These are phyloP conservation scores for Mrakia blollopis DNA, from an alignment of 768 basidiomycete species.

Conservation along the genomic window DNA sequence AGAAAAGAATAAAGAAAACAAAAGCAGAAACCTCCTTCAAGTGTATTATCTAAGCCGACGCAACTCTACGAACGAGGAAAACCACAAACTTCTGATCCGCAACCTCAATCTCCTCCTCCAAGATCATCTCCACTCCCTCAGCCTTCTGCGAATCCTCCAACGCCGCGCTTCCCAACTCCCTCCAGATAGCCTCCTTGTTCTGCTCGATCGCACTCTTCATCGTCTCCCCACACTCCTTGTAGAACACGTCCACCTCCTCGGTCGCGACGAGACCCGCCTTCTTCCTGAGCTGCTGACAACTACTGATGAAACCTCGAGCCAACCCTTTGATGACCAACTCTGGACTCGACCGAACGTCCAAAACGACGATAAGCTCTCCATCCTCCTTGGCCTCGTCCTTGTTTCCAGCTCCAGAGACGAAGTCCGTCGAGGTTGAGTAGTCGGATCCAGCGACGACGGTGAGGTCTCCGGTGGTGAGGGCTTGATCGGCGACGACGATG, in stretches of 20 bases:
- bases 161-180: conserved; percentile 69
- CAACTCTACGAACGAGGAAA: not conserved
- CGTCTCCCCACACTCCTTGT: conserved; percentile 62
- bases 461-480: conserved; percentile 84
- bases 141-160: conserved; percentile 55
- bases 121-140: conserved; percentile 53
- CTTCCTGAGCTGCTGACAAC: conserved; percentile 91
- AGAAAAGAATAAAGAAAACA: not conserved
- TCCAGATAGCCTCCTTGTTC: conserved; percentile 58
- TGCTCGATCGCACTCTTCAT: conserved; percentile 25
- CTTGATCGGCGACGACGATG: conserved; percentile 80
- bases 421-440: conserved; percentile 49
- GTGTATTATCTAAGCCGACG: not conserved
- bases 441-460: conserved; percentile 87
- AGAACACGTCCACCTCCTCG: conserved; percentile 86
- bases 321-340: conserved; percentile 84
- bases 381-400: conserved; percentile 48
- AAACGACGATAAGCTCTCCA: conserved; percentile 84
- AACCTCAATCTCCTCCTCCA: conserved; percentile 62
- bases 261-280: conserved; percentile 92
- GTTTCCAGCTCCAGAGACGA: conserved; percentile 35
- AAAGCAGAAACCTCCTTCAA: not conserved
- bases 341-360: conserved; percentile 81
- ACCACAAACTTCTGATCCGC: conserved; percentile 29
- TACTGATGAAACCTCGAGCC: conserved; percentile 81